A percentile compares a stretch with the other conserved stretches of the same genome.
Conservation (phyloP, 1,139 yeast genomes). For the Hansenula anomala region DNA sequence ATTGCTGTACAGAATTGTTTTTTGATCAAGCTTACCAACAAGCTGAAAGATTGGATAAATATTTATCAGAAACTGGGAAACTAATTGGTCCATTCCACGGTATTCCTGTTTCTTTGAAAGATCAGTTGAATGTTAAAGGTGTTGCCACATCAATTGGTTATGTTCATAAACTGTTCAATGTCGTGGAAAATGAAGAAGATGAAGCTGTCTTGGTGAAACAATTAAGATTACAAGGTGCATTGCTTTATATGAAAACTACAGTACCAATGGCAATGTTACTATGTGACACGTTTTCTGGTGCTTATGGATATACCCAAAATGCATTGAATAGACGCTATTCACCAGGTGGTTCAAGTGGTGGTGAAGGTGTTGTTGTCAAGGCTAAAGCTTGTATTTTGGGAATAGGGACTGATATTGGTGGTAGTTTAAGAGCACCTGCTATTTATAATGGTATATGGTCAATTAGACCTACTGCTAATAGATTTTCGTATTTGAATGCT, state of each 20-base stretch:
- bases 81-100: slow-evolving; percentile 61
- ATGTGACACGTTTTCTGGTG: slow-evolving; percentile 38
- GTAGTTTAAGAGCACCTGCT: slow-evolving; percentile 55
- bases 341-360: slow-evolving; percentile 55
- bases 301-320: slow-evolving; percentile 44
- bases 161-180: slow-evolving; percentile 32
- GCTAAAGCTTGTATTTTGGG: slow-evolving; percentile 51
- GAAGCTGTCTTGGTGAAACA: slow-evolving; percentile 38
- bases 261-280: slow-evolving; percentile 54
- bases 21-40: slow-evolving; percentile 34
- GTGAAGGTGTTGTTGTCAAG: slow-evolving; percentile 46
- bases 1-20: slow-evolving; percentile 40
- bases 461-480: slow-evolving; percentile 44
- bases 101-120: slow-evolving; percentile 59
- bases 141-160: slow-evolving; percentile 42
- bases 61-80: slow-evolving; percentile 30
- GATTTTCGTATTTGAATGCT: slow-evolving; percentile 47
- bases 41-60: slow-evolving; percentile 44
- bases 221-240: slow-evolving; percentile 44
- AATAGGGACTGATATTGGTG: slow-evolving; percentile 64
- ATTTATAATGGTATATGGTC: slow-evolving; percentile 50
- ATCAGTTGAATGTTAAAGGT: slow-evolving; percentile 43
- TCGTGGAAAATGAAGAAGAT: slow-evolving; percentile 33
- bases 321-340: slow-evolving; percentile 38
- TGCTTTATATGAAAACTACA: slow-evolving; percentile 51